These are phyloP conservation scores for Novymonas esmeraldas DNA, from an alignment of 208 protist species.

Conservation along the genomic window DNA sequence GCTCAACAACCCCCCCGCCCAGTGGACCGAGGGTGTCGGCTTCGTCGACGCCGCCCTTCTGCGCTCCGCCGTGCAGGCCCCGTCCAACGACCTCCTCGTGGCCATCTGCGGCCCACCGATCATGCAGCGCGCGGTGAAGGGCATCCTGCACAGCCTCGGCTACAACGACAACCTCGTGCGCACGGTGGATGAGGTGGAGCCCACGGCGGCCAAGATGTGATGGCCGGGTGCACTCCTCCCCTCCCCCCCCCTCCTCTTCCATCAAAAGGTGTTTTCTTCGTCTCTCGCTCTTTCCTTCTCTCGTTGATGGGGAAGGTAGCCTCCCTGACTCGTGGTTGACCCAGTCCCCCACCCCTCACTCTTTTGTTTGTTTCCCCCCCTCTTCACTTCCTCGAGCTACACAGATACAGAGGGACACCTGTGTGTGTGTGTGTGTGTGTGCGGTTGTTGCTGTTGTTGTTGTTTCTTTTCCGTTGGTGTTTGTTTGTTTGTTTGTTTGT, in stretches of 20 bases:
- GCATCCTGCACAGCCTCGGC: slow-evolving; percentile 34
- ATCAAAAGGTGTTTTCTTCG: slow-evolving; percentile 3
- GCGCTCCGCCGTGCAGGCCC: slow-evolving; percentile 53
- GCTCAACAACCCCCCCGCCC: slow-evolving; percentile 63
- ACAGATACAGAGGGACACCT: too few species aligned
- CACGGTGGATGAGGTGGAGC: slow-evolving; percentile 47
- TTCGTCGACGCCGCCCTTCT: slow-evolving; percentile 58
- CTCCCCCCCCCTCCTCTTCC: too few species aligned
- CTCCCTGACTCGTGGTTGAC: too few species aligned
- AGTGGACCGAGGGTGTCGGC: slow-evolving; percentile 70
- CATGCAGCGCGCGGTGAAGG: slow-evolving; percentile 68
- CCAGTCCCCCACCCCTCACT: too few species aligned
- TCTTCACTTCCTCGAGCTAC: too few species aligned
- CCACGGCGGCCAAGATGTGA: slow-evolving; percentile 44
- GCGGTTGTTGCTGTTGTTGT: background rate
- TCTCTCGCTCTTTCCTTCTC: background rate
- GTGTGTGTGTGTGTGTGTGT: slow-evolving; percentile 1
- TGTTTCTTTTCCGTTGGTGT: background rate
- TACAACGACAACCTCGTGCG: slow-evolving; percentile 58
- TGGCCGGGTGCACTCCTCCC: too few species aligned
- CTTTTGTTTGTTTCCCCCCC: too few species aligned
- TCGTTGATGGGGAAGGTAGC: background rate
- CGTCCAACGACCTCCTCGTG: slow-evolving; percentile 63
- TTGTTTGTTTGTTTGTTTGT: slow-evolving; percentile 2
- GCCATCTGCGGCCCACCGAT: slow-evolving; percentile 78